Evolutionary conservation across 768 basidiomycete species (phyloP), one percentile per base, ranked within the genome.

Genomic region (Agaricus bisporus): DNA sequence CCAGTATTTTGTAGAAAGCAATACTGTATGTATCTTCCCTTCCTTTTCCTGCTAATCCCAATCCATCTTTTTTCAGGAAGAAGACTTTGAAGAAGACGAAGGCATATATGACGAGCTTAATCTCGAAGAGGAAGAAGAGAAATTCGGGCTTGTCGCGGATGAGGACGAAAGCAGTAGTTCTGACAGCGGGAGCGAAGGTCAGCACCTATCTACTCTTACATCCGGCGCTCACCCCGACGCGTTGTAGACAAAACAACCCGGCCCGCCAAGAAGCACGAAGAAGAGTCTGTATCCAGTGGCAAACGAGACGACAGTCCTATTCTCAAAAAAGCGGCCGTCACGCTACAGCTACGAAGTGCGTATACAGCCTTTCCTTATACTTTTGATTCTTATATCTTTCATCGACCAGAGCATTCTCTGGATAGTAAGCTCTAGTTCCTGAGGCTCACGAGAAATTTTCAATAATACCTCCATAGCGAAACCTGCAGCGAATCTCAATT

Each of bases 81-180:
- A 98, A 62, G 88, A 91, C 62, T 99, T 97, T 68, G 94, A 98
- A 55, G 95, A 95, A 66, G 92, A 98, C 63, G 89, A 94, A 66
- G 94, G 91, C 44, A 89, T 99, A 48, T 99, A 99, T 63, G 97
- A 98, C 61, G 97, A 98, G 14, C 90, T 99, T 57, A 91, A 91
- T 62, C 86, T 99, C 43, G 91, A 97, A 61, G 95, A 97, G 64
- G 93, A 97, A 67, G 95, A 98, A 64, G 93, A 93, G 73, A 88
- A 90, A 64, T 93, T 94, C 64, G 88, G 90, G 51, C 74, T 90
- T 41, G 80, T 79, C 50, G 74, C 84, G 48, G 89, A 93, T 47
- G 83, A 92, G 14, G 84, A 82, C 45, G 83, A 88, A 9, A 86
- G 81, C 50, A 89, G 92, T 57, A 88, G 86, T 37, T 91, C 86